These are phyloP conservation scores for Dispira simplex DNA, from an alignment of 192 early-diverging fungal species.

Conservation along the genomic window DNA sequence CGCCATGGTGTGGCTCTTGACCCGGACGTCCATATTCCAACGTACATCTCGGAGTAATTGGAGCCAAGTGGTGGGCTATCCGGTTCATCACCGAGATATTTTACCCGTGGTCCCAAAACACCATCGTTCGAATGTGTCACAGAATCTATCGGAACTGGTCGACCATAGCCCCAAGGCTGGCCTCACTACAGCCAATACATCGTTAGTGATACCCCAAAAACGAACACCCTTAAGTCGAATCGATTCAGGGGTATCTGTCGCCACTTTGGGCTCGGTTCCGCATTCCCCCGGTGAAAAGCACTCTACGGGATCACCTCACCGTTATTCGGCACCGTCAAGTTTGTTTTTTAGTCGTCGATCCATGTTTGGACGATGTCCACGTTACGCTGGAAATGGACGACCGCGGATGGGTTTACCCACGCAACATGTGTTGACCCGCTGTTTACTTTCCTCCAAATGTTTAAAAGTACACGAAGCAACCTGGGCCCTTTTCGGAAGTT, in stretches of 20 bases:
- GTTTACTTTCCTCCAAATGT: neutral
- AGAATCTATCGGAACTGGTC: neutral
- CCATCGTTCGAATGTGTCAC: neutral
- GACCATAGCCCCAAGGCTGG: neutral
- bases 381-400: neutral
- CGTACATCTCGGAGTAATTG: neutral
- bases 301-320: too few species aligned
- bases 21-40: neutral
- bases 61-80: constrained; percentile 1
- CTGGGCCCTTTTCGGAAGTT: neutral
- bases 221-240: neutral
- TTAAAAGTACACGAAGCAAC: neutral
- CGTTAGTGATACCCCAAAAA: neutral
- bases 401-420: neutral
- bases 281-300: neutral
- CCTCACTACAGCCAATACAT: neutral
- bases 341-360: neutral
- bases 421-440: neutral
- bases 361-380: neutral
- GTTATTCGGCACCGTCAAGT: neutral
- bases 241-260: neutral
- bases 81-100: neutral
- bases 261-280: neutral
- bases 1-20: constrained; percentile 7
- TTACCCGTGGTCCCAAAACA: neutral